phyloP scores from a whole-genome alignment of 306 rosid species.

The Trifolium subterraneum region DNA sequence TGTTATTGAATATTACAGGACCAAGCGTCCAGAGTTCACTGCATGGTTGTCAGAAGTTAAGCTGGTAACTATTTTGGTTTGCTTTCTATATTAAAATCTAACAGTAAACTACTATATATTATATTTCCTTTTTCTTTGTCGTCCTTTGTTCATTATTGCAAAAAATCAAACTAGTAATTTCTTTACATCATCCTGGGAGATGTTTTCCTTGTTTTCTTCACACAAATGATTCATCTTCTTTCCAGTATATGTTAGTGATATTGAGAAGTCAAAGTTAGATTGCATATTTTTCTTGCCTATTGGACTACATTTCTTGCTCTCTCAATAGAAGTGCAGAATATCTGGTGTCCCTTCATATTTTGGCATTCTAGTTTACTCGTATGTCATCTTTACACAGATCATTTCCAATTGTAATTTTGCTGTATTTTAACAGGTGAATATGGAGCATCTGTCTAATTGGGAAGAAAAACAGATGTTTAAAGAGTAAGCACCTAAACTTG shows the following conservation, averaged over 20 bases:
- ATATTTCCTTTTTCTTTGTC: not conserved
- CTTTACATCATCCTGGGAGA: constrained; percentile 14
- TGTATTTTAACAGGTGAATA: constrained; percentile 68
- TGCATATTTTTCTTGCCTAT: constrained; percentile 18
- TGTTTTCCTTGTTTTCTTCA: constrained; percentile 20
- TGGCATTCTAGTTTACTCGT: not conserved
- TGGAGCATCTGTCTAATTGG: constrained; percentile 92
- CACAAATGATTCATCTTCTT: constrained; percentile 14
- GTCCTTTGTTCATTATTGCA: not conserved
- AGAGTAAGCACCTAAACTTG: constrained; percentile 61
- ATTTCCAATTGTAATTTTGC: constrained; percentile 30
- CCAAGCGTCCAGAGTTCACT: constrained; percentile 94
- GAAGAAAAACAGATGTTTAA: constrained; percentile 98
- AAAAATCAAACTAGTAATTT: constrained; percentile 12
- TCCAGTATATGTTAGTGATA: not conserved
- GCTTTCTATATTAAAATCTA: constrained; percentile 22
- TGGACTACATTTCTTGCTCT: constrained; percentile 11
- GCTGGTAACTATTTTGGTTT: constrained; percentile 60
- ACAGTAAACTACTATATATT: not conserved
- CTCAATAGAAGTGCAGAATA: not conserved
- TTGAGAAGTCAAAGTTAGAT: constrained; percentile 1
- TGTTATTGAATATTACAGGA: constrained; percentile 61
- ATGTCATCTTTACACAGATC: constrained; percentile 24
- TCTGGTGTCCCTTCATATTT: not conserved
- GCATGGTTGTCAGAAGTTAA: constrained; percentile 96